Percentiles rank a stretch among this genome's conserved stretches.
Conservation (phyloP, 176 grass and related monocot species). For the Thinopyrum elongatum region DNA sequence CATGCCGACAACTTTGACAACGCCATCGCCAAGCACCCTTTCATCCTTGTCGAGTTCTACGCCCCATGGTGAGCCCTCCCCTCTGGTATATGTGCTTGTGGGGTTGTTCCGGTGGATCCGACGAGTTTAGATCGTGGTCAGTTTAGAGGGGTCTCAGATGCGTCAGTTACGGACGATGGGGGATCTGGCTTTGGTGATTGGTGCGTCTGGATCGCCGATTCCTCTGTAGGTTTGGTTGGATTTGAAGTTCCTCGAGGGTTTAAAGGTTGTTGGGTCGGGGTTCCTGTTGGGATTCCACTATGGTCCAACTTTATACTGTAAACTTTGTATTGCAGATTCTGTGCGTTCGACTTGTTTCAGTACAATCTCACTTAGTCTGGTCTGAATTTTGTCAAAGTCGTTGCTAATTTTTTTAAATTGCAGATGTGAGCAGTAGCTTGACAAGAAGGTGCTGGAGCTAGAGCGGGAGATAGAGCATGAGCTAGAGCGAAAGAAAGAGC, state of each 20-base stretch:
- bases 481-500: no score
- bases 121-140: not conserved
- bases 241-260: not conserved
- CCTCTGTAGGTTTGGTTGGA: not conserved
- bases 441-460: no score
- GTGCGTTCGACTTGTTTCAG: no score
- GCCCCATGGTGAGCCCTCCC: constrained; percentile 69
- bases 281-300: not conserved
- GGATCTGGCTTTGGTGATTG: not conserved
- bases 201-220: not conserved
- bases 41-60: constrained; percentile 97
- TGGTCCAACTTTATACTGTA: not conserved
- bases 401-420: constrained; percentile 6
- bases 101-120: not conserved
- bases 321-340: not conserved
- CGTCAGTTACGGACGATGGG: not conserved
- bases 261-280: not conserved
- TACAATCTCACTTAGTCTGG: not conserved
- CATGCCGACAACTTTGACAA: constrained; percentile 69
- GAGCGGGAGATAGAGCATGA: no score
- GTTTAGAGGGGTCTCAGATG: constrained; percentile 1
- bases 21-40: constrained; percentile 72
- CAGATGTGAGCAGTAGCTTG: no score
- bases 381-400: not conserved
- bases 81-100: not conserved